Evolutionary conservation across 1,284 basidiomycete species (phyloP), one percentile per base, ranked within the genome.

Genomic region (Bondarzewia mesenterica): DNA sequence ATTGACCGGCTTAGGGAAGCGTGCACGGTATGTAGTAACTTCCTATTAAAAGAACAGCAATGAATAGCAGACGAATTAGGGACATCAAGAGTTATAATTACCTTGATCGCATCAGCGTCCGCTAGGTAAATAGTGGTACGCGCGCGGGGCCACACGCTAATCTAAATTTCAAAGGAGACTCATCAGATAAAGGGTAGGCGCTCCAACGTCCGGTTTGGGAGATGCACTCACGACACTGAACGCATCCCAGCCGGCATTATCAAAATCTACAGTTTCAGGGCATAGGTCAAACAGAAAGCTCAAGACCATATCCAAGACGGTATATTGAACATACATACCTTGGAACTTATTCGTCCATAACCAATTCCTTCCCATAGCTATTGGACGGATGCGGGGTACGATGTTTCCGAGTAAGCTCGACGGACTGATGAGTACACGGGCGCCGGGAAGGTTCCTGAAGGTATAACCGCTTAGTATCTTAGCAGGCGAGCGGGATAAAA

Each of bases 1-100:
- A 3, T 54, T 21, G 1, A 66, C 49, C 14, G 63, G 62, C 46
- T 72, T 72, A 1, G 64, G 67, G 51, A 68, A 72, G 26, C 49
- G 55, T 18, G 50, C 46, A 35, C 63, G 58, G 12, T 56, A 57
- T 22, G 49, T 52, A 7, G 52, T 55, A 6, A 63, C 50, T 46
- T 63, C 61, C 60, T 63, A 26, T 37, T 7, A n/a, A n/a, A n/a
- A n/a, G n/a, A n/a, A n/a, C n/a, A n/a, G n/a, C n/a, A n/a, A n/a
- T n/a, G n/a, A n/a, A n/a, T n/a, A n/a, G n/a, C n/a, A n/a, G n/a
- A n/a, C n/a, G n/a, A n/a, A n/a, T n/a, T n/a, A n/a, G n/a, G n/a
- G n/a, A n/a, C n/a, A n/a, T n/a, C n/a, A n/a, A n/a, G n/a, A n/a
- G 37, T 16, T 8, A 39, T 2, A 46, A 15, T 23, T 20, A 43